A percentile compares a stretch with the other conserved stretches of the same genome.
Evolutionary conservation across 208 protist species (phyloP).

Genomic region (Trichomonas vaginalis): DNA sequence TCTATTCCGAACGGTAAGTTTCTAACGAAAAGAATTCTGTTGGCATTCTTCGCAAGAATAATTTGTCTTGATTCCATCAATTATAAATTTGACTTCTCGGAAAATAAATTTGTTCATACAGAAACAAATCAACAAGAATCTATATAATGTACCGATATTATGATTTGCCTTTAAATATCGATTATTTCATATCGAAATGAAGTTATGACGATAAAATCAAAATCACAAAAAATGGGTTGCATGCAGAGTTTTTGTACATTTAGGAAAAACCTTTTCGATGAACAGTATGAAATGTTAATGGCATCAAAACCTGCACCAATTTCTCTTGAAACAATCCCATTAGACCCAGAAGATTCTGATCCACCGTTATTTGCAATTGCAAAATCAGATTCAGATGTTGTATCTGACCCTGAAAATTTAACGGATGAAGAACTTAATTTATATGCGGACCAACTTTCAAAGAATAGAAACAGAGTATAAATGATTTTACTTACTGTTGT

Average conservation of each 20-base stretch:
- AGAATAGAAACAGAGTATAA: no score
- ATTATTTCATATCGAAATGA: no score
- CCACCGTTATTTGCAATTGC: background rate
- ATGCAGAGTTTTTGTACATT: background rate
- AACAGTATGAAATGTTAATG: background rate
- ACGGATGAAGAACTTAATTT: slow-evolving; percentile 2
- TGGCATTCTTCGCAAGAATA: background rate
- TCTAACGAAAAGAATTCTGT: background rate
- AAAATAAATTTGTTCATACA: no score
- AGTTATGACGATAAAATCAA: no score
- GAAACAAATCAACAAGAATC: no score
- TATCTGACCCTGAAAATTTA: background rate
- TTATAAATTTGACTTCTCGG: no score
- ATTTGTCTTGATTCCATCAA: background rate
- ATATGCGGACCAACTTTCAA: background rate
- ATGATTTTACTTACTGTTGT: no score
- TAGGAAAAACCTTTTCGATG: background rate
- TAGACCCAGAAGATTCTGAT: background rate
- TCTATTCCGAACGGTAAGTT: background rate
- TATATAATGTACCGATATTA: no score
- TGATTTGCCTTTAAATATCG: no score
- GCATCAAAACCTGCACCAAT: background rate
- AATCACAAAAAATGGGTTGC: background rate
- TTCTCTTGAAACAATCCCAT: background rate
- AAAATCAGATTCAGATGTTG: background rate